Percentiles rank a stretch among this genome's conserved stretches.
These are phyloP conservation scores for Metschnikowia cubensis DNA, from an alignment of 805 yeast genomes.

Conservation along the genomic window DNA sequence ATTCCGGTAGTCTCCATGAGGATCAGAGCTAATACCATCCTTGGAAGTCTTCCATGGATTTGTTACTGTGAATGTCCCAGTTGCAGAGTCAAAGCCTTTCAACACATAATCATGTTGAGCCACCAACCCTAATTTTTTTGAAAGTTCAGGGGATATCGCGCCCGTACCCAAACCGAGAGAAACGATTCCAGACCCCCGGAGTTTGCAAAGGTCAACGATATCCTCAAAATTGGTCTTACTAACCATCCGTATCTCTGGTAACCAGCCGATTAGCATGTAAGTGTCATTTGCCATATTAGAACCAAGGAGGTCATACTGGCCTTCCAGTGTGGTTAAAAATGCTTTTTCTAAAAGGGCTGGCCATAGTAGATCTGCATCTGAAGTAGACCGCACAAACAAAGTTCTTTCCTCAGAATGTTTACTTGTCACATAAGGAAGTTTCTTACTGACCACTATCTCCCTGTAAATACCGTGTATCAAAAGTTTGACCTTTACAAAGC, in stretches of 20 bases:
- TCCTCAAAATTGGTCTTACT: constrained; percentile 29
- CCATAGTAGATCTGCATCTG: constrained; percentile 43
- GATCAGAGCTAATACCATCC: constrained; percentile 8
- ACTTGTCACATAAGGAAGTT: constrained; percentile 35
- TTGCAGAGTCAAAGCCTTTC: constrained; percentile 12
- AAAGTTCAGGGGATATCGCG: constrained; percentile 28
- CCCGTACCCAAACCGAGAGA: constrained; percentile 72
- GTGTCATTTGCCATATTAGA: constrained; percentile 75
- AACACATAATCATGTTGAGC: constrained; percentile 72
- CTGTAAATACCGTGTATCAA: constrained; percentile 52
- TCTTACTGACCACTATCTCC: constrained; percentile 43
- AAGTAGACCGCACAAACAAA: constrained; percentile 34
- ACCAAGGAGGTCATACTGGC: constrained; percentile 62
- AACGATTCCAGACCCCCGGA: constrained; percentile 33
- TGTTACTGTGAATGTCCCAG: constrained; percentile 15
- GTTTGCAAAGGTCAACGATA: constrained; percentile 18
- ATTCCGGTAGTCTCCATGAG: constrained; percentile 3
- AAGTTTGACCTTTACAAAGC: constrained; percentile 33
- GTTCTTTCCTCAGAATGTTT: constrained; percentile 18
- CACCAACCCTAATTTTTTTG: constrained; percentile 37
- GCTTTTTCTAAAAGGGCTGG: constrained; percentile 81
- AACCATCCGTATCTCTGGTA: constrained; percentile 53
- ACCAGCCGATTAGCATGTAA: constrained; percentile 62
- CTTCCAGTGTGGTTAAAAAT: constrained; percentile 53
- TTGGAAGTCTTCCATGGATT: constrained; percentile 34